Base-by-base conservation (phyloP, 1,284 basidiomycete genomes). In the Austroboletus olivaceoglutinosus region DNA sequence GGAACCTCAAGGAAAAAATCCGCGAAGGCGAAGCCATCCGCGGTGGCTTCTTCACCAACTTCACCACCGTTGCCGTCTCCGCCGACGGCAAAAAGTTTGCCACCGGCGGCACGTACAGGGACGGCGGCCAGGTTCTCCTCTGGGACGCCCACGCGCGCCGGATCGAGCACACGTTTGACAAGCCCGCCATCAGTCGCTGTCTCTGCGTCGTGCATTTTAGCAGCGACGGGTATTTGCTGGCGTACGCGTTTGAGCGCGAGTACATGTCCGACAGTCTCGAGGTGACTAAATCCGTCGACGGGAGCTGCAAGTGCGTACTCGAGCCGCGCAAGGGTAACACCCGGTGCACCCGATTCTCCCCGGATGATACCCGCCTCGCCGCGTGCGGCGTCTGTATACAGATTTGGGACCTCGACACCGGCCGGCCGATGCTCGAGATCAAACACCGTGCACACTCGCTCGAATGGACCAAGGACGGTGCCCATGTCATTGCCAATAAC, bases 181-280 rank as follows among this genome's bases (percentile, higher is more conserved):
- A 55, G 21, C 58, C 59, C 10, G 51, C 59, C 9, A 52, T 48
- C 48, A 61, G 59, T 5, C 59, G 62, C 13, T 61, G 59, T 42
- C 48, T 46, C 34, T 61, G 54, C 4, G 60, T 64, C 54, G 59
- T 61, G 8, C 62, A 61, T 15, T 61, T 64, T 1, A 61, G 60
- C 15, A 49, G 45, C 11, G 60, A 60, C 16, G 49, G 57, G 5
- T 57, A 58, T 29, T 16, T 55, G 11, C n/a, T 61, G n/a, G 62
- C 51, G 18, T 61, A 58, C n/a, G 51, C 59, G 19, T 50, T 64
- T 31, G 59, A 61, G 21, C 43, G 62, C 21, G 59, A 61, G 53
- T 61, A 64, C 55, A 64, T 61, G 60, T 64, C 60, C 11, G 59
- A 63, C 43, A 55, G 43, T 11, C 2, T 64, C n/a, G 59, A 61